Percentiles rank a stretch among this genome's conserved stretches.
Evolutionary conservation across 345 rosid genomes (phyloP).

Genomic region (Pistacia vera): DNA sequence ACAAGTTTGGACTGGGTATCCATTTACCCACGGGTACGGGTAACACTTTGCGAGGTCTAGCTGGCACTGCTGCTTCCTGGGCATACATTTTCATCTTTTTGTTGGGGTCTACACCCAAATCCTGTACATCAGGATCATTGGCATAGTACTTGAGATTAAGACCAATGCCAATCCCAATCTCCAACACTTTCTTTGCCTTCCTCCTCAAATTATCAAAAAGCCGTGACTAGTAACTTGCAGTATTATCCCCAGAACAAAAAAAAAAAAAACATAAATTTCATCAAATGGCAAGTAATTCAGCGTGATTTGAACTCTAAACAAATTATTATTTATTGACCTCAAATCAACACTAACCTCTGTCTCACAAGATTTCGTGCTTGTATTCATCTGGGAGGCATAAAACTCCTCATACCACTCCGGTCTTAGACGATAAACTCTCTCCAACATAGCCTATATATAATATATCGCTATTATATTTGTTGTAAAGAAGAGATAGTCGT

Average conservation of each 20-base stretch:
- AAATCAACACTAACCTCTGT: slow-evolving; percentile 48
- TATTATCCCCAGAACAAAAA: too few relatives aligned
- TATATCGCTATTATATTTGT: background rate
- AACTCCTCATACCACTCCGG: slow-evolving; percentile 84
- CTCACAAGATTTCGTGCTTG: slow-evolving; percentile 60
- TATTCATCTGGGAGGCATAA: slow-evolving; percentile 50
- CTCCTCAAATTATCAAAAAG: slow-evolving; percentile 63
- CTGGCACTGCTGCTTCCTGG: slow-evolving; percentile 54
- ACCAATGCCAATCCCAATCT: slow-evolving; percentile 87
- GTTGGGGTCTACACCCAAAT: slow-evolving; percentile 78
- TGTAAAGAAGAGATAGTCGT: background rate
- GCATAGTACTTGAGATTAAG: slow-evolving; percentile 80
- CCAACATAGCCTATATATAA: slow-evolving; percentile 42
- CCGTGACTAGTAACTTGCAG: slow-evolving; percentile 58
- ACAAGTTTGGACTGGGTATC: too few relatives aligned
- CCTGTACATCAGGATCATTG: slow-evolving; percentile 40
- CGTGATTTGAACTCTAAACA: slow-evolving; percentile 30
- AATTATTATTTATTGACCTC: background rate
- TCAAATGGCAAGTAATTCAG: too few relatives aligned
- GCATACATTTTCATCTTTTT: slow-evolving; percentile 76
- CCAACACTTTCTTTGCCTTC: slow-evolving; percentile 62
- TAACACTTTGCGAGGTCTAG: slow-evolving; percentile 30
- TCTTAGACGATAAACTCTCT: slow-evolving; percentile 61
- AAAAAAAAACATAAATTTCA: too few relatives aligned
- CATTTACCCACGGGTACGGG: too few relatives aligned